A percentile compares a stretch with the other conserved stretches of the same genome.
phyloP scores from a whole-genome alignment of 2,329 filamentous ascomycete species.

The Diaporthe sp. region DNA sequence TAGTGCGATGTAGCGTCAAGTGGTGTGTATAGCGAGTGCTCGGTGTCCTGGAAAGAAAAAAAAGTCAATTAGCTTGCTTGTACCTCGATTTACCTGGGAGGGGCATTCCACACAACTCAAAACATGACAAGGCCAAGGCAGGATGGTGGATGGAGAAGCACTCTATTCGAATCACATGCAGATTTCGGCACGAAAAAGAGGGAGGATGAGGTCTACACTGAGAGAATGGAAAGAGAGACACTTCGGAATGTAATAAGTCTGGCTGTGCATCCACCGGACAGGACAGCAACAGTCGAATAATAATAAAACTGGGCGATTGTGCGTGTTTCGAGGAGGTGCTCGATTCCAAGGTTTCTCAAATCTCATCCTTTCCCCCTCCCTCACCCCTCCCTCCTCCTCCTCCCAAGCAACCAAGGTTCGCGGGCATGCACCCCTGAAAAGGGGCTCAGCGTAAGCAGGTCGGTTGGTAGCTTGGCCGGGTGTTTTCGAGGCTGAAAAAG shows the following conservation, averaged over 20 bases:
- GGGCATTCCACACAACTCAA: conserved; percentile 22
- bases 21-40: conserved; percentile 6
- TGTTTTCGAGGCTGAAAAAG: conserved; percentile 15
- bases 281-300: background rate
- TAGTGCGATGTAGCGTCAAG: background rate
- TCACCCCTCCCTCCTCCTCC: background rate
- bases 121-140: conserved; percentile 26
- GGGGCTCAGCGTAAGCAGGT: conserved; percentile 12
- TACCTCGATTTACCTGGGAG: conserved; percentile 14
- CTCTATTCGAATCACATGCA: conserved; percentile 2
- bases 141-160: background rate
- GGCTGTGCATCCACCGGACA: background rate
- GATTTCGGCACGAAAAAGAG: background rate
- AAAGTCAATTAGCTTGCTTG: conserved; percentile 22
- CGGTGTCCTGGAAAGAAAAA: conserved; percentile 20
- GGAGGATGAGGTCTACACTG: background rate
- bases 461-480: conserved; percentile 3
- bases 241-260: background rate
- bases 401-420: conserved; percentile 17
- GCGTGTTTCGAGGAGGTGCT: conserved; percentile 17
- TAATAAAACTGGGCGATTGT: background rate
- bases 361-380: conserved; percentile 20
- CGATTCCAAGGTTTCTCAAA: conserved; percentile 2
- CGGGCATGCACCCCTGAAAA: conserved; percentile 17
- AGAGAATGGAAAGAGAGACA: background rate